phyloP scores from a whole-genome alignment of 208 protist species.

The Leishmania tarentolae region DNA sequence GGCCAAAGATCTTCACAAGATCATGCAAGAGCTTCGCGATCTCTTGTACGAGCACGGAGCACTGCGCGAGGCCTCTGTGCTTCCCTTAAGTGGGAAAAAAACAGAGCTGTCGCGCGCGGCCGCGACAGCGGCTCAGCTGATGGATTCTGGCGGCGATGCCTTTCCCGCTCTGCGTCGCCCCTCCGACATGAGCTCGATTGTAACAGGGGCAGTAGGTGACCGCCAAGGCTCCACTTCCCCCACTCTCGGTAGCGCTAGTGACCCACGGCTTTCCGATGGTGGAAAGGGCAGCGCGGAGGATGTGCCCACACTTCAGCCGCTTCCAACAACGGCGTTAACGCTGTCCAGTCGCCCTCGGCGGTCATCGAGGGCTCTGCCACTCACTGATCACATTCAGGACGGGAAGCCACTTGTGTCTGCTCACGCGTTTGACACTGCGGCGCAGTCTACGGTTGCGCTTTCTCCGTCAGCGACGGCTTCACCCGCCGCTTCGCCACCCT shows the following conservation, averaged over 20 bases:
- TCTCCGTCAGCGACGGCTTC: background rate
- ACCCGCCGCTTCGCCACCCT: background rate
- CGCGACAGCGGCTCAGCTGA: constrained; percentile 46
- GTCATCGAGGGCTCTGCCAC: constrained; percentile 19
- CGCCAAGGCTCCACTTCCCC: constrained; percentile 17
- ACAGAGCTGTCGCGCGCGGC: constrained; percentile 47
- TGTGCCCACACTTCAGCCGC: background rate
- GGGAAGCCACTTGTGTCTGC: constrained; percentile 12
- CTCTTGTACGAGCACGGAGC: constrained; percentile 73
- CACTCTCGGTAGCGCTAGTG: constrained; percentile 19
- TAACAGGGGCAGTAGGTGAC: background rate
- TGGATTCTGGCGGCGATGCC: constrained; percentile 22
- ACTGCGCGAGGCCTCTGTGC: constrained; percentile 46
- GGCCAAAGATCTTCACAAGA: constrained; percentile 69
- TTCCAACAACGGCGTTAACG: background rate
- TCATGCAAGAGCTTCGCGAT: constrained; percentile 67
- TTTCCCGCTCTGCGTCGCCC: constrained; percentile 18
- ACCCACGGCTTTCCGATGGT: constrained; percentile 12
- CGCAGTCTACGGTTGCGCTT: background rate
- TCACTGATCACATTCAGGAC: constrained; percentile 19
- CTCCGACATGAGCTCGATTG: background rate
- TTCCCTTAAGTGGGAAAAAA: constrained; percentile 57
- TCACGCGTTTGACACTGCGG: background rate
- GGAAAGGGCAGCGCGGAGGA: constrained; percentile 10
- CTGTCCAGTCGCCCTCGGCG: constrained; percentile 12